Evolutionary conservation across 1,284 basidiomycete species (phyloP).

Genomic region (Apiotrichum sp.): DNA sequence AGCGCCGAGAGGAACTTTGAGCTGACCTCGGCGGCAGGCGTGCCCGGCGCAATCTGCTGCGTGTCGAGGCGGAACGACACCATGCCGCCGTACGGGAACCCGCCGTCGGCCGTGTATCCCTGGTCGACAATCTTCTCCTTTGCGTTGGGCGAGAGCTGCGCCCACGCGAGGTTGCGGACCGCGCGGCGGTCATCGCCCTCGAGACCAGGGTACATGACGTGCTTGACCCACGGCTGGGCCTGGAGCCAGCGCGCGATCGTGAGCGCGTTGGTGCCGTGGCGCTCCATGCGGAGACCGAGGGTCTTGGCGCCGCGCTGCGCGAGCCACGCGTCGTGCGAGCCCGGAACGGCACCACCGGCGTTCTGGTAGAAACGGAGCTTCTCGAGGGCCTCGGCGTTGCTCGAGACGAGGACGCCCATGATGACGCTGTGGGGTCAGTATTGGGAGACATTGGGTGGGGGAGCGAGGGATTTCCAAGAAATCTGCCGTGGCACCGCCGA

Average conservation of each 20-base stretch:
- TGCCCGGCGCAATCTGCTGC: constrained; percentile 1
- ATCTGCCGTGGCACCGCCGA: no score
- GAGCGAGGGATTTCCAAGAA: no score
- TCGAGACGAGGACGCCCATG: constrained; percentile 67
- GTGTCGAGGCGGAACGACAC: constrained; percentile 52
- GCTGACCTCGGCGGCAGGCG: constrained; percentile 9
- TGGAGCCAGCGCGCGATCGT: constrained; percentile 64
- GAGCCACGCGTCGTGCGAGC: constrained; percentile 84
- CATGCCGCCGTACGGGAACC: constrained; percentile 70
- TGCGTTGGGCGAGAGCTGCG: constrained; percentile 12
- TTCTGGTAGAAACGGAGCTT: constrained; percentile 83
- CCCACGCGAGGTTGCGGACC: constrained; percentile 13
- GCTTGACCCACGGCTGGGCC: constrained; percentile 56
- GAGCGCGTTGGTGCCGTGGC: constrained; percentile 79
- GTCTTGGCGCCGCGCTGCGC: constrained; percentile 89
- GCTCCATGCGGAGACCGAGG: constrained; percentile 74
- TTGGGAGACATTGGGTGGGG: no score
- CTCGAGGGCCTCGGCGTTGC: constrained; percentile 39
- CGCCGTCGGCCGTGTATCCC: constrained; percentile 34
- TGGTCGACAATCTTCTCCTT: constrained; percentile 12
- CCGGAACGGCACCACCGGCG: constrained; percentile 77
- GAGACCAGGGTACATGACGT: constrained; percentile 83
- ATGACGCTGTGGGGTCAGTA: constrained; percentile 52
- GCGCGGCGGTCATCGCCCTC: constrained; percentile 26
- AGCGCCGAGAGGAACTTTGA: constrained; percentile 61